A percentile compares a stretch with the other conserved stretches of the same genome.
These are phyloP conservation scores for Daldinia bambusicola DNA, from an alignment of 495 filamentous ascomycete species.

Conservation along the genomic window DNA sequence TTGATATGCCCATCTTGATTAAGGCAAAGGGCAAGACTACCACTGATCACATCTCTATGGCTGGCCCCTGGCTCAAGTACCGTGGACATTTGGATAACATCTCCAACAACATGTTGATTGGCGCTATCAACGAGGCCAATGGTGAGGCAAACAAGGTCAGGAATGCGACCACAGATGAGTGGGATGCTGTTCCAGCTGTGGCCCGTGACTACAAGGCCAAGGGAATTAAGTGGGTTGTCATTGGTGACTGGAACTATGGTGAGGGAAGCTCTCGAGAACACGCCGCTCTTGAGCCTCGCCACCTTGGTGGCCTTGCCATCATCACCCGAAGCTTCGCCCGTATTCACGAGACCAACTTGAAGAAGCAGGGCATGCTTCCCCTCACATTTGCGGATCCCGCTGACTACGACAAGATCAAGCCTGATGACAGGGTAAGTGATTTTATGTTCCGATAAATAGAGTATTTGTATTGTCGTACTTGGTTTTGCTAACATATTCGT, in stretches of 20 bases:
- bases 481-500: constrained; percentile 11
- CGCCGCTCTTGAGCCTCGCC: constrained; percentile 95
- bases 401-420: constrained; percentile 97
- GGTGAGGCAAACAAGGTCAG: constrained; percentile 98
- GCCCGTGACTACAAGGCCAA: constrained; percentile 99
- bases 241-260: constrained; percentile 99
- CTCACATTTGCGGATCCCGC: constrained; percentile 93
- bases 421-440: constrained; percentile 76
- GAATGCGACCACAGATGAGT: constrained; percentile 85
- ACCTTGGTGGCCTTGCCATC: constrained; percentile 96
- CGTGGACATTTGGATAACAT: constrained; percentile 99
- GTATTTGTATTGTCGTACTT: neutral
- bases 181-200: constrained; percentile 88
- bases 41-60: constrained; percentile 99
- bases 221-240: constrained; percentile 94
- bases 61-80: constrained; percentile 99
- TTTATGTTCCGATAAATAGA: neutral
- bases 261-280: constrained; percentile 98
- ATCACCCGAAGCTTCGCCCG: constrained; percentile 96
- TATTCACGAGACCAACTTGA: constrained; percentile 99
- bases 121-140: constrained; percentile 94
- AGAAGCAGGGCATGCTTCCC: constrained; percentile 99
- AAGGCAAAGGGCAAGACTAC: constrained; percentile 99
- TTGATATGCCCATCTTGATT: constrained; percentile 91
- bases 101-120: constrained; percentile 99